Base-by-base conservation (phyloP, 352 stramenopile species). In the Globisporangium perplexum region DNA sequence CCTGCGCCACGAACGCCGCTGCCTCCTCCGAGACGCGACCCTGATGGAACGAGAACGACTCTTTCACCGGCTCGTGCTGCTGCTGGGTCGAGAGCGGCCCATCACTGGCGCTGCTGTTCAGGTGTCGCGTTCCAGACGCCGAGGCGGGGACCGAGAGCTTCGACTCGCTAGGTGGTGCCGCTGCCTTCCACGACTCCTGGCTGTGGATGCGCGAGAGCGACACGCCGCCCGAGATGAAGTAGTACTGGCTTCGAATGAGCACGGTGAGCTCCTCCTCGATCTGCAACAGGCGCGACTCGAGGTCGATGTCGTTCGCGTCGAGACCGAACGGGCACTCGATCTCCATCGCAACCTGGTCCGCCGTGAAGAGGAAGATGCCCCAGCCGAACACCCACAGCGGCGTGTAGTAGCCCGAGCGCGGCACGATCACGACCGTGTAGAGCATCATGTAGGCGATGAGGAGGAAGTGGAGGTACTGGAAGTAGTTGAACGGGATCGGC, bases 401-500 rank as follows among this genome's bases (percentile, higher is more conserved):
- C 7, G 83, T 90, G 55, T 85, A 90, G 15, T 87, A 64, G 20
- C 69, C 72, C 4, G 83, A 93, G 35, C 66, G 72, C 18, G 79
- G 77, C 12, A 93, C 79, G 51, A 90, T 90, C n/a, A 90, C 83
- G 56, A 93, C 77, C 14, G 76, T 90, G 68, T 93, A 93, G 36
- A 93, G 72, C 54, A 71, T 72, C 73, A 93, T 88, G 60, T 90
- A 93, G 7, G 65, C 70, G 23, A 69, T 63, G 38, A 93, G 71
- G 49, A 90, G 59, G 4, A 84, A 70, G 51, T 89, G 75, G 3
- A 90, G 65, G 48, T 90, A 90, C 59, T 90, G 83, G 68, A 86
- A 88, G 59, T 93, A 93, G 68, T 89, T 89, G 72, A 93, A 90
- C 26, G 83, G 82, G 52, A 93, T 93, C 18, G 82, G 82, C 11